These are phyloP conservation scores for Reticulascus tulasneorum DNA, from an alignment of 2,329 filamentous ascomycete species.

Conservation along the genomic window DNA sequence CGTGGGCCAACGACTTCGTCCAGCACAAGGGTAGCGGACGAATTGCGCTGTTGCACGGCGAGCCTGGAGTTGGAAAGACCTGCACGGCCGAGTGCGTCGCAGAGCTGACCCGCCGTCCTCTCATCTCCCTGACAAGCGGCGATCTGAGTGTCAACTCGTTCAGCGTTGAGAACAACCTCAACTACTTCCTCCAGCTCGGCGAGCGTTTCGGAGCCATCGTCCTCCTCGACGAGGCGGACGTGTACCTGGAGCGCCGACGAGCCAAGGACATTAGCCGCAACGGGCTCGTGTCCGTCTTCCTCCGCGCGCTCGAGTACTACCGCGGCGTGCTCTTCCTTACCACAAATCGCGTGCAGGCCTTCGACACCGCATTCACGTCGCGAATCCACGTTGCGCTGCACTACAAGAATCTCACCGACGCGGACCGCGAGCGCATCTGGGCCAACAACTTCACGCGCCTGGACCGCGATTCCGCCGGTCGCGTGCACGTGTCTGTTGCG, in stretches of 20 bases:
- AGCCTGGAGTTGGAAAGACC: slow-evolving; percentile 54
- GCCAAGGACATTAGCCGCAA: slow-evolving; percentile 40
- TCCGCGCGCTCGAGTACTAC: slow-evolving; percentile 50
- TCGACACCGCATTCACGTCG: slow-evolving; percentile 28
- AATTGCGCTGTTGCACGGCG: slow-evolving; percentile 48
- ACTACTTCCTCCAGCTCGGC: slow-evolving; percentile 44
- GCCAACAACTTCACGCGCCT: slow-evolving; percentile 24
- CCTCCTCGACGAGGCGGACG: slow-evolving; percentile 57
- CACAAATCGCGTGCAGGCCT: slow-evolving; percentile 40
- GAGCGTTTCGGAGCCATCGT: slow-evolving; percentile 48
- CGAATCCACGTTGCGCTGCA: slow-evolving; percentile 25
- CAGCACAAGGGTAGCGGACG: slow-evolving; percentile 40
- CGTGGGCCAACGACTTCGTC: slow-evolving; percentile 36
- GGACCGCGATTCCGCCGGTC: slow-evolving; percentile 17
- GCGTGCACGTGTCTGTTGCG: slow-evolving; percentile 17
- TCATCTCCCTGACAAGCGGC: slow-evolving; percentile 47
- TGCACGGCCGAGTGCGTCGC: slow-evolving; percentile 53
- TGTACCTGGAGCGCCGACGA: slow-evolving; percentile 52
- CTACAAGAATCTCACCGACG: slow-evolving; percentile 23
- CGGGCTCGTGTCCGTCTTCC: slow-evolving; percentile 44
- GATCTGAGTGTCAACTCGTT: slow-evolving; percentile 38
- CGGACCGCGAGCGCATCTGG: slow-evolving; percentile 23
- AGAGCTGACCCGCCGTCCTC: slow-evolving; percentile 45
- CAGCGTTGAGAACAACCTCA: slow-evolving; percentile 38
- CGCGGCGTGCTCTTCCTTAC: slow-evolving; percentile 47